Evolutionary conservation across 2,329 filamentous ascomycete genomes (phyloP).

Genomic region (Calycina herbarum): DNA sequence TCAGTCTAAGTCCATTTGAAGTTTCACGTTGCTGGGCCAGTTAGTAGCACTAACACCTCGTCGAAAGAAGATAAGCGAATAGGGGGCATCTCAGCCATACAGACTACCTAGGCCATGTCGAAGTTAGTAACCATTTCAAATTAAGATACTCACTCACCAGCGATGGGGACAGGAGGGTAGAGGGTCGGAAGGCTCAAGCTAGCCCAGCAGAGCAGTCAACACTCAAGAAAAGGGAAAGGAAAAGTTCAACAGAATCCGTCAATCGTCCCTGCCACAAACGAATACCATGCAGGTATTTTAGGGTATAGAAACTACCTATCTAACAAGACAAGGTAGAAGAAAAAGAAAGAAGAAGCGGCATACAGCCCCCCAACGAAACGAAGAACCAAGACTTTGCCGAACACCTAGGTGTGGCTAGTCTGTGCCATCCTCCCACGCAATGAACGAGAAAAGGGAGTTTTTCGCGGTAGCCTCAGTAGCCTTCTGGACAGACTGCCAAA

Average conservation of each 20-base stretch:
- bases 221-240: not conserved
- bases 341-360: not conserved
- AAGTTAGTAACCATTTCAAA: too few relatives aligned
- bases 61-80: too few relatives aligned
- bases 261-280: not conserved
- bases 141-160: too few relatives aligned
- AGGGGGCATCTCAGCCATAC: too few relatives aligned
- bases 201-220: not conserved
- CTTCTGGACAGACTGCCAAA: not conserved
- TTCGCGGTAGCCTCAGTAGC: not conserved
- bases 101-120: too few relatives aligned
- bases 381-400: too few relatives aligned
- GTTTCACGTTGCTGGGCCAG: too few relatives aligned
- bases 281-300: not conserved
- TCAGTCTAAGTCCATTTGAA: too few relatives aligned
- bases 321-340: constrained; percentile 1
- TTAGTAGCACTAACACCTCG: too few relatives aligned
- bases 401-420: too few relatives aligned
- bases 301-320: constrained; percentile 4
- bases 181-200: not conserved
- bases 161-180: not conserved
- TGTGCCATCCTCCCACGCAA: not conserved
- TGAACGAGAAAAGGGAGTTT: not conserved
- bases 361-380: not conserved
- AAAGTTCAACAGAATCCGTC: not conserved